Evolutionary conservation across 2,329 filamentous ascomycete genomes (phyloP).

Genomic region (Rutstroemia sp.): DNA sequence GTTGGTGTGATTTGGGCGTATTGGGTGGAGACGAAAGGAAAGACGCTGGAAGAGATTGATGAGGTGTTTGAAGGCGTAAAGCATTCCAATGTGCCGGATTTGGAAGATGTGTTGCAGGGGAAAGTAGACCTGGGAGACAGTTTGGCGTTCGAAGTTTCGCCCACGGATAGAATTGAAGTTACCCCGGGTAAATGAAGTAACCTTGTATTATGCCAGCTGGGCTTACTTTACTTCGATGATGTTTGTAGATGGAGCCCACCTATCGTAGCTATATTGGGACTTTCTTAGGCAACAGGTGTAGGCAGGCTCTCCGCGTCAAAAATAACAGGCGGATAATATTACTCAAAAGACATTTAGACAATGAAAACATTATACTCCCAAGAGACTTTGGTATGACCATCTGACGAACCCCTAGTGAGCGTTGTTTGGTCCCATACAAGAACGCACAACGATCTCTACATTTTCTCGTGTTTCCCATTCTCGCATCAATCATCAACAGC

Average conservation of each 20-base stretch:
- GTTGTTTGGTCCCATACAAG: no score
- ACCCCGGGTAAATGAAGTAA: neutral
- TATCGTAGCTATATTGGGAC: no score
- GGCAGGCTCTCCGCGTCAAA: no score
- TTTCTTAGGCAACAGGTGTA: no score
- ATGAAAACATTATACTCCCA: no score
- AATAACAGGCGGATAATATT: no score
- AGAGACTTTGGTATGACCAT: no score
- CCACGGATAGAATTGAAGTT: neutral
- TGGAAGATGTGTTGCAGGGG: slow-evolving; percentile 6
- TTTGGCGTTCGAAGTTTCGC: neutral
- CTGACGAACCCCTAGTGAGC: no score
- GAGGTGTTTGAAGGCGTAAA: slow-evolving; percentile 26
- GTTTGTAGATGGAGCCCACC: no score
- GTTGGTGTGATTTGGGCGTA: slow-evolving; percentile 11
- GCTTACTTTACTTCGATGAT: neutral
- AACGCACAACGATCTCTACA: neutral
- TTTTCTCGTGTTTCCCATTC: neutral
- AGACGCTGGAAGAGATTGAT: slow-evolving; percentile 32
- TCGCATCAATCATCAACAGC: neutral
- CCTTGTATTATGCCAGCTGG: neutral
- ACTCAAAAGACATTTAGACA: no score
- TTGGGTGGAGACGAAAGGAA: slow-evolving; percentile 33
- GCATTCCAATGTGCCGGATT: slow-evolving; percentile 17
- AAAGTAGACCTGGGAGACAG: neutral